Evolutionary conservation across 257 asterid genomes (phyloP).

Genomic region (Petunia secreta): DNA sequence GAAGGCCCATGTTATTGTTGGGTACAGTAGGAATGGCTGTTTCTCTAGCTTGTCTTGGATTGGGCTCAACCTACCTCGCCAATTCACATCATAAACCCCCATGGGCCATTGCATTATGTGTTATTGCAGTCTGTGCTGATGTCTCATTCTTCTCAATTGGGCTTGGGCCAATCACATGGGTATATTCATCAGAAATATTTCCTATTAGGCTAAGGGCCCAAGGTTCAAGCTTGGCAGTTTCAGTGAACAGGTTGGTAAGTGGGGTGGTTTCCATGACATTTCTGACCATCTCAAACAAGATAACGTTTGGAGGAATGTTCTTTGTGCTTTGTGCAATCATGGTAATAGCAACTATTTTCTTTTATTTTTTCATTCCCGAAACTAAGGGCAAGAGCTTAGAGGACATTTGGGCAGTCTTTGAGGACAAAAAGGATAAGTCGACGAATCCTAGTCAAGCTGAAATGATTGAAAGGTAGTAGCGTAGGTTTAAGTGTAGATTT

Average conservation of each 20-base stretch:
- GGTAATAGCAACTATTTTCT: slow-evolving; percentile 61
- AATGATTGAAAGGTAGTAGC: slow-evolving; percentile 4
- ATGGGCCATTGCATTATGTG: slow-evolving; percentile 80
- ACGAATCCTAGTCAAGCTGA: background rate
- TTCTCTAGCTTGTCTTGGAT: slow-evolving; percentile 63
- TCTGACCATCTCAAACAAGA: slow-evolving; percentile 55
- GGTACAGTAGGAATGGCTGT: slow-evolving; percentile 63
- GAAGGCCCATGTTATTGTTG: slow-evolving; percentile 71
- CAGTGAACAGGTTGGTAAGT: slow-evolving; percentile 81
- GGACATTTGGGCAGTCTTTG: slow-evolving; percentile 65
- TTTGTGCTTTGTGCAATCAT: slow-evolving; percentile 61
- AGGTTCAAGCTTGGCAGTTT: slow-evolving; percentile 66
- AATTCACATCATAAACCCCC: slow-evolving; percentile 50
- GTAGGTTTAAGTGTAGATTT: background rate
- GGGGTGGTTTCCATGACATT: slow-evolving; percentile 75
- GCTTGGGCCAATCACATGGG: slow-evolving; percentile 94
- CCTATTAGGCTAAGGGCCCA: slow-evolving; percentile 76
- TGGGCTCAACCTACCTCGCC: slow-evolving; percentile 58
- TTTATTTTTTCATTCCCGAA: slow-evolving; percentile 78
- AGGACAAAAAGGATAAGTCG: slow-evolving; percentile 40
- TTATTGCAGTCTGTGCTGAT: slow-evolving; percentile 68
- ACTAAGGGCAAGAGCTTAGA: slow-evolving; percentile 77
- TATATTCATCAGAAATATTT: slow-evolving; percentile 72
- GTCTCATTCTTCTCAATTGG: slow-evolving; percentile 90
- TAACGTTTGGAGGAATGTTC: slow-evolving; percentile 73